Percentiles rank a stretch among this genome's conserved stretches.
These are phyloP conservation scores for Rhizopogon vesiculosus DNA, from an alignment of 768 basidiomycete species.

Conservation along the genomic window DNA sequence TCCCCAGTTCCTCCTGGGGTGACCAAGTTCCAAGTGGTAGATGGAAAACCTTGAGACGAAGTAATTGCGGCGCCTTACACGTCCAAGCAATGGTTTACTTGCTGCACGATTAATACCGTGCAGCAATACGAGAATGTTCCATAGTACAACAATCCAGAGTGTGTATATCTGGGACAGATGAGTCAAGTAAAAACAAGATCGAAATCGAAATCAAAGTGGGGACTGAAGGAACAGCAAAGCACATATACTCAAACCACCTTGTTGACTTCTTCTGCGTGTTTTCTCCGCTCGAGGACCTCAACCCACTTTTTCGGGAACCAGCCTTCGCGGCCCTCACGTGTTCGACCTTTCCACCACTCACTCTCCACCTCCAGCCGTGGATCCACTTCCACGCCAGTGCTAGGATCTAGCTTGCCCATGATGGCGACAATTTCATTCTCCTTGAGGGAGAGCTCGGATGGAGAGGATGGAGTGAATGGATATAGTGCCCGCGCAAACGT, in stretches of 20 bases:
- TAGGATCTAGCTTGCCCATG: conserved; percentile 71
- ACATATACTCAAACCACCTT: conserved; percentile 30
- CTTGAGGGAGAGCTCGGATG: conserved; percentile 74
- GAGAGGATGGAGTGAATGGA: conserved; percentile 68
- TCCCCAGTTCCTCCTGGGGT: too few species aligned
- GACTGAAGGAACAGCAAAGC: not conserved
- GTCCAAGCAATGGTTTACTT: too few species aligned
- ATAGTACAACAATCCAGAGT: not conserved
- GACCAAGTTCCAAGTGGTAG: too few species aligned
- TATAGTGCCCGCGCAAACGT: conserved; percentile 83
- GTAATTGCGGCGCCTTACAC: too few species aligned
- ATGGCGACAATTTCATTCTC: conserved; percentile 94
- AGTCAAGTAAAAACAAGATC: not conserved
- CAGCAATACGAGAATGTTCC: too few species aligned
- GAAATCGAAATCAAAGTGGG: not conserved
- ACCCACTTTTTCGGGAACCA: conserved; percentile 96
- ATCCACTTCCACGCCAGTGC: conserved; percentile 64
- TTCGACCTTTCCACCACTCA: conserved; percentile 96
- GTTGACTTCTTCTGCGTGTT: conserved; percentile 31
- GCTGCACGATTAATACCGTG: not conserved
- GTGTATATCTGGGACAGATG: not conserved
- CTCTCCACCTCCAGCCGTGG: conserved; percentile 53
- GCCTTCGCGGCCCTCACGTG: conserved; percentile 85
- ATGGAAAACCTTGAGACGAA: too few species aligned
- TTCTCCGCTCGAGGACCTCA: conserved; percentile 55